Evolutionary conservation across 805 yeast species (phyloP).

Genomic region (Wickerhamiella domercqiae): DNA sequence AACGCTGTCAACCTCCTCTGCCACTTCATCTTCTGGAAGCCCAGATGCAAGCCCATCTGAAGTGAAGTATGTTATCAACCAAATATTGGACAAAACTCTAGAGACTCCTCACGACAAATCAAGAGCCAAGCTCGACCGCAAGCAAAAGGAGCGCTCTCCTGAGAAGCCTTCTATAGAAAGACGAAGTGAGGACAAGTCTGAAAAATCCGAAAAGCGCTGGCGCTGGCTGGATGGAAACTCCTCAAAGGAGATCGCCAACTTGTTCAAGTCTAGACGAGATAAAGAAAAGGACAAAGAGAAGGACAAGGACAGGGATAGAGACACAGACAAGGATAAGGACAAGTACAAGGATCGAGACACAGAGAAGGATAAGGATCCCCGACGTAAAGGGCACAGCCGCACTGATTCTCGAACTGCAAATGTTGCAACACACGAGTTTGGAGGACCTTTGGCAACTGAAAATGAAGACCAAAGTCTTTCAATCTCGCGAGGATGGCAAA

Average conservation of each 20-base stretch:
- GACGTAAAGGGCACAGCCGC: neutral
- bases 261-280: slow-evolving; percentile 4
- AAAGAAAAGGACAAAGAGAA: slow-evolving; percentile 8
- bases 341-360: slow-evolving; percentile 3
- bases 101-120: neutral
- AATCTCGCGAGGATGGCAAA: too few species aligned
- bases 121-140: neutral
- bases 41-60: neutral
- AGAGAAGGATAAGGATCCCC: slow-evolving; percentile 1
- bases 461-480: neutral
- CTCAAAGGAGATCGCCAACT: slow-evolving; percentile 2
- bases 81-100: neutral
- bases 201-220: slow-evolving; percentile 13
- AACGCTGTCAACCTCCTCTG: neutral
- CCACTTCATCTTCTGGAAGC: neutral
- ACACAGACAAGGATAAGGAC: slow-evolving; percentile 4
- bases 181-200: too few species aligned
- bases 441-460: too few species aligned
- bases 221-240: slow-evolving; percentile 13
- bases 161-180: too few species aligned
- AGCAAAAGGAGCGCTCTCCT: neutral
- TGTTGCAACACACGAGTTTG: neutral
- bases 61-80: neutral
- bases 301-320: slow-evolving; percentile 5
- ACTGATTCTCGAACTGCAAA: slow-evolving; percentile 1